A percentile compares a stretch with the other conserved stretches of the same genome.
phyloP scores from a whole-genome alignment of 164 flowering plant genomes.

The Tetrastigma voinierianum region DNA sequence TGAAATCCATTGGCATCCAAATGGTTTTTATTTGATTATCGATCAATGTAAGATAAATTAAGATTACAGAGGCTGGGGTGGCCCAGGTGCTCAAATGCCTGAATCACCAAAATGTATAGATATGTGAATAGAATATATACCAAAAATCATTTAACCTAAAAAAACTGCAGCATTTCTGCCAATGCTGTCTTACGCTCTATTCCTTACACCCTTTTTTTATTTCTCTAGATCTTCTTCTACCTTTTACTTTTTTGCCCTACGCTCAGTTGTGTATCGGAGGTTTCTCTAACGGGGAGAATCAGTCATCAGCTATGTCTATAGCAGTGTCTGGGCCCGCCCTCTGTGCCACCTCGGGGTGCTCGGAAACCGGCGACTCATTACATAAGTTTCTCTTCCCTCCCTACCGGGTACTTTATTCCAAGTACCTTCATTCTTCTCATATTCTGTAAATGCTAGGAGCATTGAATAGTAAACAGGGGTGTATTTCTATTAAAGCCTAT shows the following conservation, averaged over 20 bases:
- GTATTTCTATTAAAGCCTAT: background rate
- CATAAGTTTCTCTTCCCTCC: slow-evolving; percentile 24
- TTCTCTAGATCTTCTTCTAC: background rate
- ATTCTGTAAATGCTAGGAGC: slow-evolving; percentile 23
- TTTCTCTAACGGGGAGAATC: slow-evolving; percentile 72
- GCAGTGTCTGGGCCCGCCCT: slow-evolving; percentile 43
- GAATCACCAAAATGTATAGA: slow-evolving; percentile 5
- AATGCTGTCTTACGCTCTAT: slow-evolving; percentile 32
- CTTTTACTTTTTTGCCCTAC: background rate
- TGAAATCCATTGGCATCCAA: background rate
- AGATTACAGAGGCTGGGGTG: background rate
- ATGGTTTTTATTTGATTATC: background rate
- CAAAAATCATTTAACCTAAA: slow-evolving; percentile 36
- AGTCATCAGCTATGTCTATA: slow-evolving; percentile 69
- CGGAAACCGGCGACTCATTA: slow-evolving; percentile 21
- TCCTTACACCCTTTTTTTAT: background rate
- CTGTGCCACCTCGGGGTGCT: slow-evolving; percentile 17
- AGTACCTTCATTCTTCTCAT: slow-evolving; percentile 14
- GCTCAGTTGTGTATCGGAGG: slow-evolving; percentile 80
- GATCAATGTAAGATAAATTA: background rate
- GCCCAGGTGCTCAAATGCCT: slow-evolving; percentile 6
- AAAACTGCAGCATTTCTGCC: slow-evolving; percentile 59
- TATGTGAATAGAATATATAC: slow-evolving; percentile 23
- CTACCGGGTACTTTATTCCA: slow-evolving; percentile 6
- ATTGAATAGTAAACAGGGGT: background rate